Percentiles rank a stretch among this genome's conserved stretches.
phyloP scores from a whole-genome alignment of 148 eudicot species.

The Limonium bicolor region DNA sequence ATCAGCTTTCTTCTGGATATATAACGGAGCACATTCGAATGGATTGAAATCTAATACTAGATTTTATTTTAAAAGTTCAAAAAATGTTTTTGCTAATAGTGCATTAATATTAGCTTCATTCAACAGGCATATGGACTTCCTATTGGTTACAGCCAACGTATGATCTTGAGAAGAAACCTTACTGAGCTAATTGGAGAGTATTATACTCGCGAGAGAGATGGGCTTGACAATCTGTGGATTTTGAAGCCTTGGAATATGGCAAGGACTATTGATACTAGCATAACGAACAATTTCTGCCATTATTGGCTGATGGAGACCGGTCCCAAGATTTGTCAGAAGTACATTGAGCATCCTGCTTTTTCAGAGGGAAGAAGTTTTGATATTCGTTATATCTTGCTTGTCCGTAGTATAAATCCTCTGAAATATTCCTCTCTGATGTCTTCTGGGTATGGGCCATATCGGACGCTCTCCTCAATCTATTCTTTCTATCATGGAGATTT shows the following conservation, averaged over 20 bases:
- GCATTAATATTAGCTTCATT: background rate
- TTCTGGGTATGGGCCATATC: slow-evolving; percentile 61
- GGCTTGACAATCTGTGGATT: slow-evolving; percentile 79
- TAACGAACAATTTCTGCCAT: slow-evolving; percentile 65
- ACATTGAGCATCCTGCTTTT: slow-evolving; percentile 82
- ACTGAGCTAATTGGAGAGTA: slow-evolving; percentile 79
- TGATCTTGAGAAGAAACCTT: slow-evolving; percentile 76
- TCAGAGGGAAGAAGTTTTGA: slow-evolving; percentile 83
- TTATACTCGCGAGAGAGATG: slow-evolving; percentile 48
- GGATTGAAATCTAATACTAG: too few relatives aligned
- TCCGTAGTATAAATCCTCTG: slow-evolving; percentile 82
- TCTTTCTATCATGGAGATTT: too few relatives aligned
- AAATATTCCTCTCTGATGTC: slow-evolving; percentile 66
- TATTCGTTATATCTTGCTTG: slow-evolving; percentile 76
- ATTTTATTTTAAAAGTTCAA: too few relatives aligned
- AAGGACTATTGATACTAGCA: slow-evolving; percentile 85
- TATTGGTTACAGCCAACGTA: slow-evolving; percentile 88
- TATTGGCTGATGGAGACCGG: slow-evolving; percentile 98
- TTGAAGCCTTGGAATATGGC: slow-evolving; percentile 99
- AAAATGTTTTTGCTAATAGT: too few relatives aligned
- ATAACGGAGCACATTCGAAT: too few relatives aligned
- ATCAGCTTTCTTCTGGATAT: too few relatives aligned
- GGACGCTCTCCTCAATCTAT: background rate
- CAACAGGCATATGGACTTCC: slow-evolving; percentile 71
- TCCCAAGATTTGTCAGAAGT: slow-evolving; percentile 95